A percentile compares a stretch with the other conserved stretches of the same genome.
These are phyloP conservation scores for Closterium sp. DNA, from an alignment of 139 green algal species.

Conservation along the genomic window DNA sequence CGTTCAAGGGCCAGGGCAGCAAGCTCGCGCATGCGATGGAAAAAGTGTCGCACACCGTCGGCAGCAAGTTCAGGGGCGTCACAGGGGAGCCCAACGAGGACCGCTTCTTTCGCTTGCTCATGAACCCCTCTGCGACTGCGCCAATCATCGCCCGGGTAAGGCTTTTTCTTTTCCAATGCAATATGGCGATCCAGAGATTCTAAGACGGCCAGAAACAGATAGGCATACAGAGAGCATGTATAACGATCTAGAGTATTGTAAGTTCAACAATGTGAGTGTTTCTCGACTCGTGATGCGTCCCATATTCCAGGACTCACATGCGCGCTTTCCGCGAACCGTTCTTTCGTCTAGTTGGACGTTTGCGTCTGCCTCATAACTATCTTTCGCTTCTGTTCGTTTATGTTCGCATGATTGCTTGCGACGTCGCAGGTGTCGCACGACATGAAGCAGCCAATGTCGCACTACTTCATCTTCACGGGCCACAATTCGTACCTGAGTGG, in stretches of 20 bases:
- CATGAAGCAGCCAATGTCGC: constrained; percentile 38
- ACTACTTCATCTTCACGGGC: constrained; percentile 48
- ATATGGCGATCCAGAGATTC: not conserved
- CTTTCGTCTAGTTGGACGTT: not conserved
- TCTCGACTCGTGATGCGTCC: not conserved
- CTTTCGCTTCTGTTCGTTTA: not conserved
- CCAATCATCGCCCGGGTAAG: not conserved
- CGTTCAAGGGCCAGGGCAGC: constrained; percentile 5
- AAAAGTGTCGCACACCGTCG: constrained; percentile 6
- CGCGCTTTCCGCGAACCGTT: not conserved
- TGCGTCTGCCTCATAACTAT: not conserved
- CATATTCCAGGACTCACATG: too few relatives aligned
- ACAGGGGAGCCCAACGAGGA: not conserved
- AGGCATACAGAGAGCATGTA: not conserved
- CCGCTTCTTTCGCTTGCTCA: not conserved
- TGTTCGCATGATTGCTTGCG: not conserved
- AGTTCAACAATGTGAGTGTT: too few relatives aligned
- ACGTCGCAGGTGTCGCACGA: constrained; percentile 36
- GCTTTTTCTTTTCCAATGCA: not conserved
- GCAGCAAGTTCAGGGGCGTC: not conserved
- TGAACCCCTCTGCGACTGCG: not conserved
- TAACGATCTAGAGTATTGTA: too few relatives aligned
- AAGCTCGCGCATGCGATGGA: not conserved
- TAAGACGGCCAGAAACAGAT: not conserved
- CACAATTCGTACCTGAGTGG: constrained; percentile 51